Percentiles rank a stretch among this genome's conserved stretches.
phyloP scores from a whole-genome alignment of 176 grass and related monocot genomes.

The Melocanna baccifera region DNA sequence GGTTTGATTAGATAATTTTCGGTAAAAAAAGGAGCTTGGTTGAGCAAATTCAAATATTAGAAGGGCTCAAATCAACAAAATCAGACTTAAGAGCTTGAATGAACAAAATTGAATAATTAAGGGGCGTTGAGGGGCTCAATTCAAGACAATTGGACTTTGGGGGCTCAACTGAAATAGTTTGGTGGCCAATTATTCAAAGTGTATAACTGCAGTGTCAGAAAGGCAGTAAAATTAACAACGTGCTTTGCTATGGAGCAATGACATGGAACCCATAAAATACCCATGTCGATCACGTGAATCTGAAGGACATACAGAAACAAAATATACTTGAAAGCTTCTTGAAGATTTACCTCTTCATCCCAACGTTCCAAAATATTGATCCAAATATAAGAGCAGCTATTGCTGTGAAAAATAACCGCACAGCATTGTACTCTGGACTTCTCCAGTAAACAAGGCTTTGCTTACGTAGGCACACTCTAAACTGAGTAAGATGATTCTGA shows the following conservation, averaged over 20 bases:
- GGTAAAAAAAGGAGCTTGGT: neutral
- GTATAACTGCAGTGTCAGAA: too few relatives aligned
- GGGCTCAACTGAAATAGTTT: too few relatives aligned
- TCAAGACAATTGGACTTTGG: neutral
- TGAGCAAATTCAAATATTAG: neutral
- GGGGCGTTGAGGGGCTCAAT: neutral
- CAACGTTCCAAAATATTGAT: conserved; percentile 70
- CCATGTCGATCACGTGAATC: too few relatives aligned
- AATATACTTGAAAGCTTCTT: neutral
- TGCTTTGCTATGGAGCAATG: neutral
- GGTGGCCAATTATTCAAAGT: too few relatives aligned
- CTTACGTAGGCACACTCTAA: conserved; percentile 49
- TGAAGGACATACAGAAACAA: neutral
- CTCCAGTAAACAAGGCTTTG: conserved; percentile 80
- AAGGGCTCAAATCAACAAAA: neutral
- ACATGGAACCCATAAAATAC: neutral
- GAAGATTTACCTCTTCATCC: conserved; percentile 46
- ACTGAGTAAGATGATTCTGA: conserved; percentile 54
- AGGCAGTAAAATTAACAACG: neutral
- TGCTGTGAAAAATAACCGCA: conserved; percentile 61
- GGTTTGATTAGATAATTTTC: neutral
- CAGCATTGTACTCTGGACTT: conserved; percentile 67
- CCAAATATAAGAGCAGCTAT: conserved; percentile 57
- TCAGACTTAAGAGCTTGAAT: neutral
- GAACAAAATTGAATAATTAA: neutral